Base-by-base conservation (phyloP, 306 rosid species). In the Acmispon strigosus region DNA sequence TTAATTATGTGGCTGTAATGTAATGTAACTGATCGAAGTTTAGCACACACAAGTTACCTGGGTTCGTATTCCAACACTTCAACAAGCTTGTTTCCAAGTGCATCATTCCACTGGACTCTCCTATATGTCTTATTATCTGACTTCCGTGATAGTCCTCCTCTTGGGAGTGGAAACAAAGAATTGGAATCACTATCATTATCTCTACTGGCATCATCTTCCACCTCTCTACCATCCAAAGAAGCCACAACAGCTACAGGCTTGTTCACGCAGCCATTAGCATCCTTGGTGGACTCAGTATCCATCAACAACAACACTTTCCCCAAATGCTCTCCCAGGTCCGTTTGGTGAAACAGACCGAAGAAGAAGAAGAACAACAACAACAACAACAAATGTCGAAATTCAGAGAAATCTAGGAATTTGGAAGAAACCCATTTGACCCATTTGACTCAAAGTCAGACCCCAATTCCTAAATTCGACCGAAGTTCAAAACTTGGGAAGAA, bases 91-190 rank as follows among this genome's bases (percentile, higher is more conserved):
- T 92, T 85, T 66, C 98, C 98, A 70, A 86, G 79, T 52, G 61
- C 85, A 53, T 92, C 98, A 32, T 88, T 92, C 98, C 98, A 92
- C 88, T 90, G 98, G 79, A 92, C 98, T 78, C 80, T 90, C 76
- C 81, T 76, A 72, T 78, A 60, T 20, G 76, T 70, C 59, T 86
- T 90, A 44, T 78, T 88, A 49, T 79, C 82, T 0, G 86, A 81
- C 36, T 89, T 90, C 42, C 84, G 74, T 13, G 92, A 85, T 78
- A 88, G 83, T 19, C 91, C 96, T 8, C 89, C 96, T 58, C 62
- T 86, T 44, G 78, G 72, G 2, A 85, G 80, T 52, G 86, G 84
- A 90, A 89, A 82, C 77, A 92, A 68, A 19, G 94, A 75, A 53
- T 84, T 87, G 9, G 96, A 88, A 76, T 86, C 96, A 51, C 85